Evolutionary conservation across 1,284 basidiomycete genomes (phyloP), one percentile per base, ranked within the genome.

Genomic region (Apiotrichum veenhuisii): DNA sequence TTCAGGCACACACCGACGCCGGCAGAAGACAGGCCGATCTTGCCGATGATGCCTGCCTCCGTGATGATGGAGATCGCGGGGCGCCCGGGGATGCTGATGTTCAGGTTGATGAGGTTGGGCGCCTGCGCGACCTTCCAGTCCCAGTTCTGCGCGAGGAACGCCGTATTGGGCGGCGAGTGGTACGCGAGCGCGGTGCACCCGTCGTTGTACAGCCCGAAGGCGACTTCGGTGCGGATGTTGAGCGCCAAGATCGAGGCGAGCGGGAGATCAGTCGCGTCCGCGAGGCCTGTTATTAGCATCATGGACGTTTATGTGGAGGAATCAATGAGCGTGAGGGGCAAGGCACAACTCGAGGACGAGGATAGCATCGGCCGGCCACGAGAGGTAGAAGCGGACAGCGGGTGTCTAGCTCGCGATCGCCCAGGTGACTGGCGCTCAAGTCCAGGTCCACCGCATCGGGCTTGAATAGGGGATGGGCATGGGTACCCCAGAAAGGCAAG

Each of bases 181-280:
- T 52, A 33, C 4, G 54, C 25, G 11, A 57, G 41, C 1, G 57
- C 23, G 0, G 61, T 62, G 52, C 61, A 62, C n/a, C 61, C 61
- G 45, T 62, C 61, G 7, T 46, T 48, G 33, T 45, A 54, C 40
- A 59, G 44, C 2, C 61, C 61, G 17, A 56, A 62, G 1, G 61
- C 61, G 17, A 62, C 57, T n/a, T 62, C 61, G n/a, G 61, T 62
- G 27, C 61, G 61, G 22, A 62, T 46, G 45, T 62, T 62, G 36
- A 62, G 52, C 1, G 61, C 61, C 15, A 62, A 18, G 14, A 62
- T 55, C 9, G 51, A 49, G 1, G 38, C 43, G 17, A 57, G 45
- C 1, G 51, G 34, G 17, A 56, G 44, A 15, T 37, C 54, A 2
- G 46, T 25, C 12, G 51, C 61, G 52, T 53, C 61, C 1, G 61